Percentiles rank a stretch among this genome's conserved stretches.
phyloP scores from a whole-genome alignment of 2,329 filamentous ascomycete genomes.

The Aureobasidium musti region DNA sequence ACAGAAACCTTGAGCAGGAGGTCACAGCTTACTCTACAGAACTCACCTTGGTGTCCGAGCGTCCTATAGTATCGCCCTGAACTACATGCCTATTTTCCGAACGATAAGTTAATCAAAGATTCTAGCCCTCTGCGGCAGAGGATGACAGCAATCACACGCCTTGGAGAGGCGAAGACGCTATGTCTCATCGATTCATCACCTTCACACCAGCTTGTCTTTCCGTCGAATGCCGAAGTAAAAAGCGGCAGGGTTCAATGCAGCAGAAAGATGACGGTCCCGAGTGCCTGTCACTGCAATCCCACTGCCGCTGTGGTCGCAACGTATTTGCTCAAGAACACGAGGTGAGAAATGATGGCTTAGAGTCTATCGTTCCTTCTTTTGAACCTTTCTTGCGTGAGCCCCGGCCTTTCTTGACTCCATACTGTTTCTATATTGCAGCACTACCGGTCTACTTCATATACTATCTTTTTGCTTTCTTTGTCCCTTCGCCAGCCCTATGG shows the following conservation, averaged over 20 bases:
- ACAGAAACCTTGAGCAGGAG: background rate
- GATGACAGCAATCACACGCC: background rate
- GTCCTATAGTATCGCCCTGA: background rate
- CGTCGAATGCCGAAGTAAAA: background rate
- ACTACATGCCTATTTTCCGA: background rate
- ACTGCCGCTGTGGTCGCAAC: background rate
- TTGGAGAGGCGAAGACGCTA: background rate
- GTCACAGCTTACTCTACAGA: background rate
- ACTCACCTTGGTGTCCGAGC: slow-evolving; percentile 1
- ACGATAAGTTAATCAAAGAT: background rate
- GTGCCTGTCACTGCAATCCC: background rate
- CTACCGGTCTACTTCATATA: background rate
- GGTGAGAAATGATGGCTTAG: background rate
- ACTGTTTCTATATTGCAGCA: background rate
- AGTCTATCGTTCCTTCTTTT: slow-evolving; percentile 7
- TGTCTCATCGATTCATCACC: background rate
- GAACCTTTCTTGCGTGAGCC: background rate
- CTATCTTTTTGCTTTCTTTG: background rate
- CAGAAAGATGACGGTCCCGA: no score
- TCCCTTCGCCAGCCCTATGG: background rate
- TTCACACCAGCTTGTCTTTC: background rate
- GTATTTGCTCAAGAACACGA: background rate
- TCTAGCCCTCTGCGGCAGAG: background rate
- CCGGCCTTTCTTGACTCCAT: background rate
- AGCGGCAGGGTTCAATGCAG: background rate